Percentiles rank a stretch among this genome's conserved stretches.
Conservation (phyloP, 1,139 yeast species). For the Hemisphaericaspora subhashii region DNA sequence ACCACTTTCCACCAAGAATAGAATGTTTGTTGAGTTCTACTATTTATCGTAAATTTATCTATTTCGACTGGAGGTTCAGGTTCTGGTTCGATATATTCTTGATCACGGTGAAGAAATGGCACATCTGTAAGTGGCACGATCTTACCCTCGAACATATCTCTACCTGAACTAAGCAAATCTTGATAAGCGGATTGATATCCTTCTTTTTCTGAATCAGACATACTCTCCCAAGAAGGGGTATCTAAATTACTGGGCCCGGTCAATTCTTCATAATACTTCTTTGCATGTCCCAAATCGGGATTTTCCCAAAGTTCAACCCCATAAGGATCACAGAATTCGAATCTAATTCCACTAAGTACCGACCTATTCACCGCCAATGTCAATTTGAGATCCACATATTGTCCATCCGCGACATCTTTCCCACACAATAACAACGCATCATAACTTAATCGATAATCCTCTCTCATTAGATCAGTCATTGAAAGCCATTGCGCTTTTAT, state of each 20-base stretch:
- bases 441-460: background rate
- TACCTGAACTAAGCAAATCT: background rate
- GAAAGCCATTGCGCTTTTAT: background rate
- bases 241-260: background rate
- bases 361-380: background rate
- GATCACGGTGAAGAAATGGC: background rate
- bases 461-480: background rate
- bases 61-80: background rate
- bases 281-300: background rate
- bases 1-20: background rate
- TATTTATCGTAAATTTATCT: background rate
- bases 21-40: background rate
- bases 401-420: background rate
- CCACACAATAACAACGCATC: background rate
- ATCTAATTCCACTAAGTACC: background rate
- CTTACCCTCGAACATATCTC: background rate
- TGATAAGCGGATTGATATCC: background rate
- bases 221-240: background rate
- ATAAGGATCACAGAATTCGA: background rate
- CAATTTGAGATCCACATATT: constrained; percentile 1
- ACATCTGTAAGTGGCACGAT: background rate
- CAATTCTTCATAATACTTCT: background rate
- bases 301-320: background rate
- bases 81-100: background rate
- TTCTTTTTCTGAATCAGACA: background rate